Evolutionary conservation across 768 basidiomycete species (phyloP).

Genomic region (Pisolithus marmoratus): DNA sequence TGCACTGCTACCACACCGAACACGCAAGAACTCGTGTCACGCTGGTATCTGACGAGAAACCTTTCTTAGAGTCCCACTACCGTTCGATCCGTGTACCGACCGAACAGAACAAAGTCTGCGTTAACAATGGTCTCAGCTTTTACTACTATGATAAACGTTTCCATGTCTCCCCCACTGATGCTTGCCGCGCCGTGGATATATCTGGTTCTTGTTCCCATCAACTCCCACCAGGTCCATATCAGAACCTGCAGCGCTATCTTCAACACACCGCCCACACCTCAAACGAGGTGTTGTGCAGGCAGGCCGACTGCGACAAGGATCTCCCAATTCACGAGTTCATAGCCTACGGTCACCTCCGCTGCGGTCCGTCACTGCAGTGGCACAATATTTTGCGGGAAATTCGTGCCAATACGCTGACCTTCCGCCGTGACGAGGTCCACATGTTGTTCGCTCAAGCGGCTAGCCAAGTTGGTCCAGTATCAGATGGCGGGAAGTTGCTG

Average conservation of each 20-base stretch:
- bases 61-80: not conserved
- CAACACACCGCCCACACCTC: slow-evolving; percentile 28
- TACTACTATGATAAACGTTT: slow-evolving; percentile 17
- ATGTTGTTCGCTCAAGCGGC: slow-evolving; percentile 35
- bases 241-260: slow-evolving; percentile 27
- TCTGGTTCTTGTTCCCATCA: slow-evolving; percentile 22
- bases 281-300: slow-evolving; percentile 36
- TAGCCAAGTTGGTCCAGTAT: slow-evolving; percentile 31
- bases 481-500: slow-evolving; percentile 10
- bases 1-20: not conserved
- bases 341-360: slow-evolving; percentile 35
- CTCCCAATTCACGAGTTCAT: slow-evolving; percentile 37
- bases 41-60: slow-evolving; percentile 5
- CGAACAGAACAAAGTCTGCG: slow-evolving; percentile 8
- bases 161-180: too few species aligned
- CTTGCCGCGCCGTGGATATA: slow-evolving; percentile 6
- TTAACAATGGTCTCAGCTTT: slow-evolving; percentile 26
- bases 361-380: slow-evolving; percentile 39
- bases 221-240: slow-evolving; percentile 26
- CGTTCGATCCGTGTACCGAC: not conserved
- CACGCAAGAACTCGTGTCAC: slow-evolving; percentile 1
- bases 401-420: slow-evolving; percentile 27
- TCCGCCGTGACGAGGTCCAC: slow-evolving; percentile 33
- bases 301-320: slow-evolving; percentile 31
- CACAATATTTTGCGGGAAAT: slow-evolving; percentile 40